A percentile compares a stretch with the other conserved stretches of the same genome.
phyloP scores from a whole-genome alignment of 192 early-diverging fungal genomes.

The Backusella sp. region DNA sequence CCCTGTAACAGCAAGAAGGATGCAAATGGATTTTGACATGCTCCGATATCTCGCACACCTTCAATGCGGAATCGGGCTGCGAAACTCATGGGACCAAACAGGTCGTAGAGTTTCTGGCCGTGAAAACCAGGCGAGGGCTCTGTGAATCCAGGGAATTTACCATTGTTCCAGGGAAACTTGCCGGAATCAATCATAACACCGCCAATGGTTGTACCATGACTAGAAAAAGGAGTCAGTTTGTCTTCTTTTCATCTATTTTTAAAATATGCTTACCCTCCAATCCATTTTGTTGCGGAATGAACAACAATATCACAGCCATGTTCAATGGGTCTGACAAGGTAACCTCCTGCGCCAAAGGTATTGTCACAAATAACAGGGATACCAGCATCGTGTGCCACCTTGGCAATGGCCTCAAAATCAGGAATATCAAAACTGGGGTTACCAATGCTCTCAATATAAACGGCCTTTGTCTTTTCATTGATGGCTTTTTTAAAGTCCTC shows the following conservation, averaged over 20 bases:
- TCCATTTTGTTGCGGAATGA: conserved; percentile 95
- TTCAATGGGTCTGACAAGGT: conserved; percentile 77
- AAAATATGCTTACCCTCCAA: conserved; percentile 42
- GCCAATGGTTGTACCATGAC: conserved; percentile 93
- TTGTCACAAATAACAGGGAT: conserved; percentile 93
- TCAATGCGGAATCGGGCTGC: conserved; percentile 78
- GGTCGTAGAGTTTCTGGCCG: conserved; percentile 82
- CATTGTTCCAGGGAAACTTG: conserved; percentile 86
- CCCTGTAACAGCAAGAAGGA: conserved; percentile 84
- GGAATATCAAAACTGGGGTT: conserved; percentile 91
- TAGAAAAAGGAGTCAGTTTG: conserved; percentile 25
- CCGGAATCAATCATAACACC: conserved; percentile 85
- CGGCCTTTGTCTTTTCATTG: conserved; percentile 86
- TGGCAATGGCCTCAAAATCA: conserved; percentile 79
- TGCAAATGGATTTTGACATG: conserved; percentile 85
- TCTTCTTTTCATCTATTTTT: not conserved
- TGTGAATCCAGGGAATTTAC: conserved; percentile 84
- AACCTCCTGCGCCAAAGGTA: conserved; percentile 91
- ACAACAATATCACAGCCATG: conserved; percentile 93
- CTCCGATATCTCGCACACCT: conserved; percentile 80
- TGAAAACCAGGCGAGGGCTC: conserved; percentile 82
- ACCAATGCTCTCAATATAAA: conserved; percentile 89
- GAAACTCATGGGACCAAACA: conserved; percentile 77
- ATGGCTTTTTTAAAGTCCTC: conserved; percentile 75
- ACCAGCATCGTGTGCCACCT: conserved; percentile 76